Evolutionary conservation across 352 stramenopile species (phyloP).

Genomic region (Phytophthora boehmeriae): DNA sequence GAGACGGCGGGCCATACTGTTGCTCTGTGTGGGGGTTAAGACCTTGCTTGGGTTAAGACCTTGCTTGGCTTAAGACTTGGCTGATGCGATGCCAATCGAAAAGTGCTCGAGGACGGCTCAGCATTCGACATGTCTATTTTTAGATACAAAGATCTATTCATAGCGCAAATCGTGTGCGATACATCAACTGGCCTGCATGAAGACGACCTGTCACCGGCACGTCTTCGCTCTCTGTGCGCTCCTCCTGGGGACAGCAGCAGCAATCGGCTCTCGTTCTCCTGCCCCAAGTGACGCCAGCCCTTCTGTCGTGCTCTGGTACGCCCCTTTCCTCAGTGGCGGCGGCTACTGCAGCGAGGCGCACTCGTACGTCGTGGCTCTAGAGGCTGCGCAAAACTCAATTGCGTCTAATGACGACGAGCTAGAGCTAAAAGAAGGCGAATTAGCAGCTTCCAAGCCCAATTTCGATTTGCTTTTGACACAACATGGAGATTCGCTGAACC

Average conservation of each 20-base stretch:
- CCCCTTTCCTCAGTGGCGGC: constrained; percentile 91
- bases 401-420: constrained; percentile 16
- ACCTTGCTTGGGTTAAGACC: constrained; percentile 1
- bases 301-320: constrained; percentile 85
- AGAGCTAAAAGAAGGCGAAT: not conserved
- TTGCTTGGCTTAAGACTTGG: constrained; percentile 1
- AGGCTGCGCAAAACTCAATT: constrained; percentile 28
- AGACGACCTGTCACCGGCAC: not conserved
- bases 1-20: constrained; percentile 76
- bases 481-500: constrained; percentile 71
- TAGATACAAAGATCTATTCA: too few relatives aligned
- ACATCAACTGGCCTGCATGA: too few relatives aligned
- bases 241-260: constrained; percentile 6
- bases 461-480: constrained; percentile 73
- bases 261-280: constrained; percentile 1
- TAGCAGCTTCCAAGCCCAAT: constrained; percentile 13
- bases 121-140: too few relatives aligned
- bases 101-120: constrained; percentile 18
- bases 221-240: constrained; percentile 17
- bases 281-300: constrained; percentile 2
- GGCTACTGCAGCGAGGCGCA: constrained; percentile 93
- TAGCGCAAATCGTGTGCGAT: too few relatives aligned
- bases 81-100: constrained; percentile 30
- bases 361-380: constrained; percentile 81
- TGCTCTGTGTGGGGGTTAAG: not conserved